Conservation (phyloP, 345 rosid species). For the Psidium guajava region DNA sequence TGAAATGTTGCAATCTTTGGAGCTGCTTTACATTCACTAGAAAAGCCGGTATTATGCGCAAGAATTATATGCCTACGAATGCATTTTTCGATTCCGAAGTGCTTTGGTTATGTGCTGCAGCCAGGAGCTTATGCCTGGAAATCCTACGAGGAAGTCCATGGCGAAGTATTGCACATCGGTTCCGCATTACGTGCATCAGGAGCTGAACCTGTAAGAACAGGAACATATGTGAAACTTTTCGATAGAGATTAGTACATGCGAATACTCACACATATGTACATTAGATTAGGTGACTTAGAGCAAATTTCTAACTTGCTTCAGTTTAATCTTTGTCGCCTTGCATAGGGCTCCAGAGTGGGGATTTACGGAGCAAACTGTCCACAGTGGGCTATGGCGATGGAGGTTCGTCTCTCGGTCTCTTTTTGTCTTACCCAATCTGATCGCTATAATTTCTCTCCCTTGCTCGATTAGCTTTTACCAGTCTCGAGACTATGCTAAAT, state of each 20-base stretch:
- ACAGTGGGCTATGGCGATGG: conserved; percentile 93
- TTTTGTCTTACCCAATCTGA: background rate
- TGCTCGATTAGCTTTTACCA: background rate
- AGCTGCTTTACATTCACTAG: background rate
- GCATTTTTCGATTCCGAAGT: background rate
- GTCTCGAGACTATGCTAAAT: background rate
- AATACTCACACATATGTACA: background rate
- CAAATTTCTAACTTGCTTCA: background rate
- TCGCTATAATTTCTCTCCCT: background rate
- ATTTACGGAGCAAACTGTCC: conserved; percentile 93
- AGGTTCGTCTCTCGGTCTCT: conserved; percentile 30
- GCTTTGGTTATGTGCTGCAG: conserved; percentile 16
- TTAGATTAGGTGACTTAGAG: background rate
- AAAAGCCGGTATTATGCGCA: background rate
- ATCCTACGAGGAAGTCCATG: conserved; percentile 67
- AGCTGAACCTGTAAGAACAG: conserved; percentile 64
- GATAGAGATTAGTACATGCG: background rate
- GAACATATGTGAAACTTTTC: background rate
- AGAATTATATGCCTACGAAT: background rate
- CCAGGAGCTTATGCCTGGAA: conserved; percentile 88
- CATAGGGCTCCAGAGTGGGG: conserved; percentile 76
- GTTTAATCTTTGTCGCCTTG: background rate
- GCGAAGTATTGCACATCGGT: conserved; percentile 67
- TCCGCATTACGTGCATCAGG: conserved; percentile 76
- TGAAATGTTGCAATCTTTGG: background rate